phyloP scores from a whole-genome alignment of 257 asterid species.

The Jasminum sambac region DNA sequence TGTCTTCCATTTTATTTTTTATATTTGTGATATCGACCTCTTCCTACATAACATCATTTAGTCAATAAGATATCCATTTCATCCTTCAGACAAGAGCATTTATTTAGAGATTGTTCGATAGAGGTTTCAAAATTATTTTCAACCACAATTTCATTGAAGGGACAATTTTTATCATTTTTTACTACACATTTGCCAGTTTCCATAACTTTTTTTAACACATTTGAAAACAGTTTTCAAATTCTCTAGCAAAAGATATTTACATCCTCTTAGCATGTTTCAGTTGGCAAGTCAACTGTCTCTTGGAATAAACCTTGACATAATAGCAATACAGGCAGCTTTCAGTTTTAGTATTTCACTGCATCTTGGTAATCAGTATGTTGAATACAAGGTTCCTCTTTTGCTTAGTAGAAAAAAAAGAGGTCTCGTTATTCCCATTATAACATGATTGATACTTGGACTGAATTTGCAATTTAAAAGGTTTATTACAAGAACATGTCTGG shows the following conservation, averaged over 20 bases:
- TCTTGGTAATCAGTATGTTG: background rate
- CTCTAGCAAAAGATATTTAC: background rate
- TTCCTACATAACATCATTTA: background rate
- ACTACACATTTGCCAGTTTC: no score
- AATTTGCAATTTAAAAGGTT: background rate
- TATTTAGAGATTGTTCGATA: background rate
- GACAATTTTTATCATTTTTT: no score
- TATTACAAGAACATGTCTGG: background rate
- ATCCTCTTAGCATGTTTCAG: background rate
- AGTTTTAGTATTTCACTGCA: background rate
- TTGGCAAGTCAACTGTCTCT: background rate
- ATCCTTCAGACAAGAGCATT: background rate
- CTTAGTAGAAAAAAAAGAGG: background rate
- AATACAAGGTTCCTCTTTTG: background rate
- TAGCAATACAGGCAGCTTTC: background rate
- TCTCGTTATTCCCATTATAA: background rate
- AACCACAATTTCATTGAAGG: no score
- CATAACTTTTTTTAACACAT: no score
- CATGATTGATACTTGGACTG: background rate
- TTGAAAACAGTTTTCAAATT: no score
- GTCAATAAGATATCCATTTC: background rate
- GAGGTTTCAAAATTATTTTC: no score
- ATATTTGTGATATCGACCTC: background rate
- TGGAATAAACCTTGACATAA: background rate
- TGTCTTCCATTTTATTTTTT: background rate